Evolutionary conservation across 176 grass and related monocot genomes (phyloP), one percentile per base, ranked within the genome.

Genomic region (Aegilops sharonensis): DNA sequence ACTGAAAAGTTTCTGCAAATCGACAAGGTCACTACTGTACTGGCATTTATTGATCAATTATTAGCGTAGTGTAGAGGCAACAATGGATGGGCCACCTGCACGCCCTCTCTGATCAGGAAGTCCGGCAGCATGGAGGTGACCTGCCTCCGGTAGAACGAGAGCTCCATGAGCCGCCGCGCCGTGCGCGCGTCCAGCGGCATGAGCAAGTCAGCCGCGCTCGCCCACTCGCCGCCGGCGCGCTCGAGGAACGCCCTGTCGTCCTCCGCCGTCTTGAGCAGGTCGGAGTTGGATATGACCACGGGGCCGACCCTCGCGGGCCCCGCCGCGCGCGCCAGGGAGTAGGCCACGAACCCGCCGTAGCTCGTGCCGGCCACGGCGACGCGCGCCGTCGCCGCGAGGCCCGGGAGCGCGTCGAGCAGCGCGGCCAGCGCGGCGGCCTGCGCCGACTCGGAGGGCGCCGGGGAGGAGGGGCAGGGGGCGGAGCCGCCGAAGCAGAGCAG

Each of bases 271-370:
- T 93, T 98, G 32, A 98, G 85, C 78, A 98, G 40, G 73, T 95
- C 78, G 77, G 95, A 95, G 85, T 83, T 98, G 14, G 95, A 87
- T 47, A 95, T 91, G 54, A 93, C 93, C 76, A 95, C 89, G 68
- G 88, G 86, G 13, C 77, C 86, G 25, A 95, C 81, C 72, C 86
- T 86, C 50, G 8, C 40, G 11, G 61, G 43, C n/a, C 89, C 93
- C 13, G 84, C 66, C 29, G 68, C 59, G 50, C 89, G 85, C n/a
- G 95, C 91, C 73, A 93, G 70, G 45, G 83, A 68, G 89, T 98
- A 98, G 10, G 91, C 89, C 70, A 98, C 91, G 78, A 94, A 98
- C 8, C 93, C 93, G 8, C 93, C 96, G 81, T 98, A 98, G 93
- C 93, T 98, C 31, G 92, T 98, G 11, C 96, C 93, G 1, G 71